Conservation (phyloP, 176 grass and related monocot genomes). For the Chloris gayana region DNA sequence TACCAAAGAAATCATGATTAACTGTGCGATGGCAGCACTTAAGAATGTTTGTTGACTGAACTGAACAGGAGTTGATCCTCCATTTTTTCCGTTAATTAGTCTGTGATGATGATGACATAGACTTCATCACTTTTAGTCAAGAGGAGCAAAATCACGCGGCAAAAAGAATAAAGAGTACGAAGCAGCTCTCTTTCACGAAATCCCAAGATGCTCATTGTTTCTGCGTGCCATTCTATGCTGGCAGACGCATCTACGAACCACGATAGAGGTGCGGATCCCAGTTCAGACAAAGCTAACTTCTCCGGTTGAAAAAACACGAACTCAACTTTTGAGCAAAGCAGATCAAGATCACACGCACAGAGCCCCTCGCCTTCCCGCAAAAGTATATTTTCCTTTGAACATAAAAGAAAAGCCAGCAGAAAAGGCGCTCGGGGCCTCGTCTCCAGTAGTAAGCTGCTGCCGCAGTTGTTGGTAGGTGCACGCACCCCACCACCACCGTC, state of each 20-base stretch:
- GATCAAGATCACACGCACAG: background rate
- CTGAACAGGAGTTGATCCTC: no score
- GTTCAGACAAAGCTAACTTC: background rate
- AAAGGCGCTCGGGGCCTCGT: background rate
- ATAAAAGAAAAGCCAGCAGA: background rate
- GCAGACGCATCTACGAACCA: background rate
- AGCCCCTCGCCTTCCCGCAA: constrained; percentile 21
- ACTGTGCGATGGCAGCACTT: no score
- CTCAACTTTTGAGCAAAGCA: constrained; percentile 1
- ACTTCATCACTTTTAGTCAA: background rate
- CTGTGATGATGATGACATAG: background rate
- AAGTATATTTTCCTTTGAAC: background rate
- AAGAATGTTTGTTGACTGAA: no score
- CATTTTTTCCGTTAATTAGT: background rate
- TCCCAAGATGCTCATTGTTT: background rate
- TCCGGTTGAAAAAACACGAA: no score
- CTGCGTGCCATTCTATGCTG: background rate
- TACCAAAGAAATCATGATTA: no score
- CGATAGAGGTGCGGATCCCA: background rate
- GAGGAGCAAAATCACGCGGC: background rate
- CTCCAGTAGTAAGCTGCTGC: constrained; percentile 15
- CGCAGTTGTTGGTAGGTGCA: constrained; percentile 47
- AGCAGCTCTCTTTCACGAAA: background rate
- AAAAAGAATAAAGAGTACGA: background rate
- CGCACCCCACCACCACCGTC: constrained; percentile 26